These are phyloP conservation scores for Xylaria sp. DNA, from an alignment of 2,329 filamentous ascomycete genomes.

Conservation along the genomic window DNA sequence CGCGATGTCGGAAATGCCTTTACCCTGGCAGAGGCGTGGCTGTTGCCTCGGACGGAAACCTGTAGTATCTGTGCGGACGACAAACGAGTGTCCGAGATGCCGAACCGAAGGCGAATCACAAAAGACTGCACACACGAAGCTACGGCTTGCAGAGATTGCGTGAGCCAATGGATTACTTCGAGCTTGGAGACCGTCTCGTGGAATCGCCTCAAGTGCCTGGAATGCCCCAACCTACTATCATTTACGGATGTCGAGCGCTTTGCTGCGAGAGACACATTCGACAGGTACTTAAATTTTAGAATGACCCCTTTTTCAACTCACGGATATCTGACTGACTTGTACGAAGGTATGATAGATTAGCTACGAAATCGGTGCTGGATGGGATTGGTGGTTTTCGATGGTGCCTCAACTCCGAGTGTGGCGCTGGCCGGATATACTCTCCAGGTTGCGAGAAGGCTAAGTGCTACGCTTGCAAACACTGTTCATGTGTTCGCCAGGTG, in stretches of 20 bases:
- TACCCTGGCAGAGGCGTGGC: slow-evolving; percentile 50
- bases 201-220: slow-evolving; percentile 52
- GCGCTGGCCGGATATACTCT: slow-evolving; percentile 54
- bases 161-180: slow-evolving; percentile 51
- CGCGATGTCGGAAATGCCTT: slow-evolving; percentile 46
- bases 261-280: slow-evolving; percentile 46
- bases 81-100: slow-evolving; percentile 51
- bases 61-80: slow-evolving; percentile 53
- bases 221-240: slow-evolving; percentile 49
- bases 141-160: slow-evolving; percentile 50
- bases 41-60: slow-evolving; percentile 47
- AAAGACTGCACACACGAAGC: slow-evolving; percentile 46
- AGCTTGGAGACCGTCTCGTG: slow-evolving; percentile 48
- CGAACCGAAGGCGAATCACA: slow-evolving; percentile 45
- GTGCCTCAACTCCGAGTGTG: slow-evolving; percentile 53
- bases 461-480: slow-evolving; percentile 50
- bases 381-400: slow-evolving; percentile 51
- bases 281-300: slow-evolving; percentile 27
- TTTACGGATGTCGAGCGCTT: slow-evolving; percentile 49
- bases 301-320: not conserved
- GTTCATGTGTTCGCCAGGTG: slow-evolving; percentile 50
- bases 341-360: slow-evolving; percentile 51
- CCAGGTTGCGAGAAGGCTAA: slow-evolving; percentile 48
- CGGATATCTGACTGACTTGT: slow-evolving; percentile 5
- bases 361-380: slow-evolving; percentile 49